Conservation (phyloP, 139 green algal genomes). For the Gonium pectorale region DNA sequence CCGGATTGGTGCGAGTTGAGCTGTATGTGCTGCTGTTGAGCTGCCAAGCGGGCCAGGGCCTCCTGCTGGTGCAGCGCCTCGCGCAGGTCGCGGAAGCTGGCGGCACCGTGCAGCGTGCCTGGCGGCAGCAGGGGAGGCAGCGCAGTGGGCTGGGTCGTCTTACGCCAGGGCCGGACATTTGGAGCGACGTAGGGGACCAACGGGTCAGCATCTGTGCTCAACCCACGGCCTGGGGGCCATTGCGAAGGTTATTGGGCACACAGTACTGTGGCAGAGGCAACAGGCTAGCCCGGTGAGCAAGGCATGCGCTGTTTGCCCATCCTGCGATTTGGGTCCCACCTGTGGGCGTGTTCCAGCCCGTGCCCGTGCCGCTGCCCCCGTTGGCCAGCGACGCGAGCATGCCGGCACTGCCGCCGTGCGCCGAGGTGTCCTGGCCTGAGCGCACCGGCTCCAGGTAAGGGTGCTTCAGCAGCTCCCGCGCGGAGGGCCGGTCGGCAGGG, state of each 20-base stretch:
- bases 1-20: not conserved
- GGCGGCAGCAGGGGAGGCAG: not conserved
- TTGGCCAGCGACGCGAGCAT: not conserved
- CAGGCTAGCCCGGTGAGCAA: too few species aligned
- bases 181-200: too few species aligned
- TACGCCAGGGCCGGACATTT: too few species aligned
- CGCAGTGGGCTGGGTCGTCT: not conserved
- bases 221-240: too few species aligned
- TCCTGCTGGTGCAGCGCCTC: constrained; percentile 46
- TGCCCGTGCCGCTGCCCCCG: not conserved
- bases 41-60: not conserved
- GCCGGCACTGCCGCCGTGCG: not conserved
- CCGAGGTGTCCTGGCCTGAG: too few species aligned
- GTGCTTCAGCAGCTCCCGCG: constrained; percentile 91
- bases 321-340: not conserved
- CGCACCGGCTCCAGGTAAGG: constrained; percentile 80
- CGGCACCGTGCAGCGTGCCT: constrained; percentile 13
- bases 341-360: constrained; percentile 19
- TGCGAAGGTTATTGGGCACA: too few species aligned
- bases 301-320: too few species aligned
- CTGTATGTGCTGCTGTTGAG: not conserved
- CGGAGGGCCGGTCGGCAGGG: constrained; percentile 70
- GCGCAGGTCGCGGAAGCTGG: constrained; percentile 16
- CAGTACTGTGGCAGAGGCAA: too few species aligned
- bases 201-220: too few species aligned